Evolutionary conservation across 2,329 filamentous ascomycete genomes (phyloP).

Genomic region (Penicillium concentricum): DNA sequence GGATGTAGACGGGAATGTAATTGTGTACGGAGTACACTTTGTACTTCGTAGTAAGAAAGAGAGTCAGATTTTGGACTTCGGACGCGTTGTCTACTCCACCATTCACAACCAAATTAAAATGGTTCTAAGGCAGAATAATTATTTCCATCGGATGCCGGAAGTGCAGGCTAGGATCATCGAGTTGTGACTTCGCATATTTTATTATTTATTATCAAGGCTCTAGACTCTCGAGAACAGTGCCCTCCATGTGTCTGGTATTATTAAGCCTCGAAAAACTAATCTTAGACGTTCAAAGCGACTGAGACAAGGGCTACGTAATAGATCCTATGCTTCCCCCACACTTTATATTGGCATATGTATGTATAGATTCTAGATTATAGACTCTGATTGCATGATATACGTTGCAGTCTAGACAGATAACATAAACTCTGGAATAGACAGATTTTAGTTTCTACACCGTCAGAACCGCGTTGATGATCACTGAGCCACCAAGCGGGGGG

Average conservation of each 20-base stretch:
- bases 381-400: background rate
- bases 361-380: background rate
- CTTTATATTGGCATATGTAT: background rate
- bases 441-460: background rate
- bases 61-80: background rate
- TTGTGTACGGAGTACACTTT: background rate
- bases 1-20: conserved; percentile 15
- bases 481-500: background rate
- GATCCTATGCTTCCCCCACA: conserved; percentile 1
- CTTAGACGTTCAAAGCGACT: conserved; percentile 4
- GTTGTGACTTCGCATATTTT: background rate
- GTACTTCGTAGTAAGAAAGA: background rate
- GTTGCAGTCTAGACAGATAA: background rate
- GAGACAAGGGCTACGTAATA: conserved; percentile 14
- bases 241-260: background rate
- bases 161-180: conserved; percentile 6
- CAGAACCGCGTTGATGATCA: background rate
- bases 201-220: conserved; percentile 1
- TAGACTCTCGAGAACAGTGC: conserved; percentile 4
- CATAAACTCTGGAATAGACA: background rate
- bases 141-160: conserved; percentile 7
- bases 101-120: background rate
- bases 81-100: conserved; percentile 14
- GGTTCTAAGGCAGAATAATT: conserved; percentile 11
- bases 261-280: conserved; percentile 5